Evolutionary conservation across 176 grass and related monocot species (phyloP).

Genomic region (Areca catechu): DNA sequence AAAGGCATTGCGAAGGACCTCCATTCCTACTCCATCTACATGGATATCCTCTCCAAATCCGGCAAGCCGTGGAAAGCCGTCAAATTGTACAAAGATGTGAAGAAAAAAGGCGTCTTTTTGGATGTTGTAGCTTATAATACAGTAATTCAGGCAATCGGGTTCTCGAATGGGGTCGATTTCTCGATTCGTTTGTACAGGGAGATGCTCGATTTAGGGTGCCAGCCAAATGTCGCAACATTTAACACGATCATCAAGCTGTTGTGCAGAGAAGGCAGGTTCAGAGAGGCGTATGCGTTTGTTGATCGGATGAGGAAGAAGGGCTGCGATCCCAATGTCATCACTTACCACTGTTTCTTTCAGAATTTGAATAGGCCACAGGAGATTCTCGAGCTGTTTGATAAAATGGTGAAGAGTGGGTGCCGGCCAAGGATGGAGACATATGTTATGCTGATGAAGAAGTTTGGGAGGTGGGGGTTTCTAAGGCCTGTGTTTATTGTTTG

Average conservation of each 20-base stretch:
- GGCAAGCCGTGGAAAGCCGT: constrained; percentile 81
- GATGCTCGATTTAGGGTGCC: constrained; percentile 58
- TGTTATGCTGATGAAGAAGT: constrained; percentile 89
- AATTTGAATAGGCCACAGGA: constrained; percentile 59
- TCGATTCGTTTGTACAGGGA: constrained; percentile 47
- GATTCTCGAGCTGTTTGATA: constrained; percentile 73
- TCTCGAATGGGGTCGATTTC: constrained; percentile 54
- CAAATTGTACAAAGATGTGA: constrained; percentile 79
- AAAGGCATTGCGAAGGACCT: constrained; percentile 62
- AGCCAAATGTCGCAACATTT: constrained; percentile 56
- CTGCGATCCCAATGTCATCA: constrained; percentile 56
- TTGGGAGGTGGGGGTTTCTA: constrained; percentile 90
- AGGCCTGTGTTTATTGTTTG: constrained; percentile 61
- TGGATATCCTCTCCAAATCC: constrained; percentile 64
- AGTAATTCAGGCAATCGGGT: constrained; percentile 62
- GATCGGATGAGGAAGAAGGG: constrained; percentile 52
- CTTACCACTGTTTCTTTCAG: constrained; percentile 94
- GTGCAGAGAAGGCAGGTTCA: constrained; percentile 75
- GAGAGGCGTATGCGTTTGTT: constrained; percentile 67
- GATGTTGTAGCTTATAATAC: constrained; percentile 71
- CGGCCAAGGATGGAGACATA: constrained; percentile 86
- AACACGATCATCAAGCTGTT: constrained; percentile 66
- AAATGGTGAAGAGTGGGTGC: constrained; percentile 57
- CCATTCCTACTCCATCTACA: constrained; percentile 92
- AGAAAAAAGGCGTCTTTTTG: constrained; percentile 28